phyloP scores from a whole-genome alignment of 805 yeast species.

The Hanseniaspora singularis region DNA sequence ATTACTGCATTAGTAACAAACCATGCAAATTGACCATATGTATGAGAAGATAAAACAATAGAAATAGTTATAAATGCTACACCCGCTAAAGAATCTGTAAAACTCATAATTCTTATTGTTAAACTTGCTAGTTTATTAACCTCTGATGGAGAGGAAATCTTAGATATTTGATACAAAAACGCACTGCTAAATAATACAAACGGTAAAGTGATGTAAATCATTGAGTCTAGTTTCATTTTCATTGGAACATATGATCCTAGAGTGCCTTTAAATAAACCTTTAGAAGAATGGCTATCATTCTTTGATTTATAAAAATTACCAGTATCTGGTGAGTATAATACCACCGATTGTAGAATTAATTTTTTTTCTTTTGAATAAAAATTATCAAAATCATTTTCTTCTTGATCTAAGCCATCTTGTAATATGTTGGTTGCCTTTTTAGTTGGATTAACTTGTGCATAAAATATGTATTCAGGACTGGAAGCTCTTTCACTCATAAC shows the following conservation, averaged over 20 bases:
- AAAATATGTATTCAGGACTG: slow-evolving; percentile 5
- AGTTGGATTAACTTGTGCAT: neutral
- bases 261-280: neutral
- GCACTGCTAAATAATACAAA: neutral
- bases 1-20: neutral
- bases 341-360: neutral
- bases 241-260: slow-evolving; percentile 6
- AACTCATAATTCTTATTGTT: slow-evolving; percentile 3
- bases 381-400: neutral
- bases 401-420: neutral
- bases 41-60: neutral
- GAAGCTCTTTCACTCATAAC: slow-evolving; percentile 1
- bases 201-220: slow-evolving; percentile 6
- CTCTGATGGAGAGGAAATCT: slow-evolving; percentile 10
- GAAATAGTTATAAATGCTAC: slow-evolving; percentile 5
- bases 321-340: slow-evolving; percentile 5
- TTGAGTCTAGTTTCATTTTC: neutral
- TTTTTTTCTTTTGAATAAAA: neutral
- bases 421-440: too few relatives aligned
- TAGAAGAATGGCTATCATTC: neutral
- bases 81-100: slow-evolving; percentile 3
- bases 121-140: slow-evolving; percentile 6
- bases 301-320: neutral
- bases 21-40: slow-evolving; percentile 10
- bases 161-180: slow-evolving; percentile 3